Base-by-base conservation (phyloP, 1,139 yeast genomes). In the Pichia sp. region DNA sequence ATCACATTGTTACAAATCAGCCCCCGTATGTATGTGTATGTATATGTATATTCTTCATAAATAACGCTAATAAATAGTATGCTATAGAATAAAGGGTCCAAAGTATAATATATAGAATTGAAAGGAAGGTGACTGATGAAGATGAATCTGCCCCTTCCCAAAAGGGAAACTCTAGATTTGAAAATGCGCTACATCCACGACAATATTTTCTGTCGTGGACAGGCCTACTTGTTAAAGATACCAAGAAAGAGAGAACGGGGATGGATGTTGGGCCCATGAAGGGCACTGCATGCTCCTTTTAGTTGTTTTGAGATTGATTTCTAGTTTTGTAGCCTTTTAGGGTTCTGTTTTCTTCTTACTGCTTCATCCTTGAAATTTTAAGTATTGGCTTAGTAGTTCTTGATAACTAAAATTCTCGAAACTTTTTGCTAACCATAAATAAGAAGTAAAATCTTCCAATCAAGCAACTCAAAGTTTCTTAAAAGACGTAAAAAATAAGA, bases 1-100 rank as follows among this genome's bases (percentile, higher is more conserved):
- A 66, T 7, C 23, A 7, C 16, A 30, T 45, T 32, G 13, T n/a
- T 13, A 44, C n/a, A 16, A 19, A 8, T 42, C 15, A 8, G 26
- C 26, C 26, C 26, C 26, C 26, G 26, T 23, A 23, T 23, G 26
- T 23, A 42, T 42, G 13, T 42, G 45, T 42, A 42, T 19, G 31
- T 23, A 23, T 23, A 23, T 42, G 31, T 42, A 42, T 42, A 23
- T 8, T 13, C 31, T 8, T 42, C 45, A 42, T 16, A 7, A 23
- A 19, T 23, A 42, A 19, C 15, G 31, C 31, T 26, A 19, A 42
- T 42, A 42, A 42, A n/a, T 26, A 42, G 11, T 8, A 15, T 19
- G 15, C 15, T 42, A 42, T 42, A 23, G 26, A 23, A 23, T 23
- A 23, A 23, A 23, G 26, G 26, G 26, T 23, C 26, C 26, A 23